Base-by-base conservation (phyloP, 164 flowering plant genomes). In the Sextonia rubra region DNA sequence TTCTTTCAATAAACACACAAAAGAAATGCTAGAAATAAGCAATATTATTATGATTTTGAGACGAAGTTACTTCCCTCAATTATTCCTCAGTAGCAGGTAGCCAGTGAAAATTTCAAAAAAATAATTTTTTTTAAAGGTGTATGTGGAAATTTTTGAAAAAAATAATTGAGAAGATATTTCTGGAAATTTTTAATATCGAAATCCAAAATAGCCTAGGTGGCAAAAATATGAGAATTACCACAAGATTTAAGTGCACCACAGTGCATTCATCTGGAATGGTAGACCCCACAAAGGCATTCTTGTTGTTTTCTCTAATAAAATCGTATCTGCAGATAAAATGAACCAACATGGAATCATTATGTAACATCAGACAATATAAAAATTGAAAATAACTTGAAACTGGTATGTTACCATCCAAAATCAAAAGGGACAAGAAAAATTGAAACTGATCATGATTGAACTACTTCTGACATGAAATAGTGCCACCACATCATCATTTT, bases 221-320 rank as follows among this genome's bases (percentile, higher is more conserved):
- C 11, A 37, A 37, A 37, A 37, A 37, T 1, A 37, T 1, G 47
- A 20, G 48, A 77, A 81, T 81, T 88, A 94, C 97, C 96, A 94
- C 90, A 73, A 92, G 93, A 84, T 91, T 94, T 47, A 92, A 70
- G 83, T 94, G 97, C 32, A 94, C 83, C 14, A 89, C 87, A 26
- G 66, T 81, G 79, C 98, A 94, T 56, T 80, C 87, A 75, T 83
- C 82, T 4, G 94, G 91, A 70, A 87, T 69, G 12, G 62, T 62
- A 4, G 87, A 76, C 11, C 90, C 78, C 4, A 77, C 81, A 72
- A 77, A 84, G 12, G 80, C 73, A 70, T 78, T 79, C 26, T 72
- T 81, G 56, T 75, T 69, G 37, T 86, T 47, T 24, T 83, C 89
- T 79, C 80, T 87, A 47, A 71, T 85, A 5, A 56, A 86, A 69